Conservation (phyloP, 305 asterid genomes). For the Fraxinus angustifolia region DNA sequence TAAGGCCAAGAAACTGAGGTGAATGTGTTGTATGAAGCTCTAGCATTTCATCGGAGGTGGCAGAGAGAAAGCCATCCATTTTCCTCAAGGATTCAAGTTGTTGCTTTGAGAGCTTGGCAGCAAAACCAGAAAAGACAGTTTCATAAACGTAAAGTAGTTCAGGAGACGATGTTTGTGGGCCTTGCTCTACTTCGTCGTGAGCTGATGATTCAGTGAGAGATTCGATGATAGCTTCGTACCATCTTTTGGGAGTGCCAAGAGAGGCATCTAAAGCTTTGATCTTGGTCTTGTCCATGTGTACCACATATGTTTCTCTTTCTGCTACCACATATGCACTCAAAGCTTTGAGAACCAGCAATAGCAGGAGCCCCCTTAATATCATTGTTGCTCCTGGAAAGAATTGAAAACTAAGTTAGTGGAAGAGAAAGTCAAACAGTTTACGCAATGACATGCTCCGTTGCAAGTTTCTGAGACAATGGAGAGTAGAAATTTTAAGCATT, state of each 20-base stretch:
- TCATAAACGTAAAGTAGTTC: slow-evolving; percentile 61
- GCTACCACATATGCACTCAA: slow-evolving; percentile 28
- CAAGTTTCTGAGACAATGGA: neutral
- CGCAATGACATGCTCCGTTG: neutral
- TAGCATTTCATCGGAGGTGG: slow-evolving; percentile 48
- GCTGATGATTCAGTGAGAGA: slow-evolving; percentile 31
- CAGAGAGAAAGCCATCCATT: slow-evolving; percentile 55
- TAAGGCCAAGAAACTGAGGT: slow-evolving; percentile 70
- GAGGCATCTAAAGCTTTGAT: slow-evolving; percentile 38
- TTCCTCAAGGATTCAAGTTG: slow-evolving; percentile 43
- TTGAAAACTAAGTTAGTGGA: neutral
- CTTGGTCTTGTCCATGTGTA: slow-evolving; percentile 59
- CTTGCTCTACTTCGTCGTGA: slow-evolving; percentile 24
- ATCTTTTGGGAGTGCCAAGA: slow-evolving; percentile 38
- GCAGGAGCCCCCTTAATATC: slow-evolving; percentile 29
- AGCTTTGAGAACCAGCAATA: slow-evolving; percentile 28
- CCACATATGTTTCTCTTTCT: slow-evolving; percentile 46
- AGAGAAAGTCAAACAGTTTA: neutral
- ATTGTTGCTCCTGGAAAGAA: slow-evolving; percentile 26
- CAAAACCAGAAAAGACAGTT: slow-evolving; percentile 56
- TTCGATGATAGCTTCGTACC: slow-evolving; percentile 54
- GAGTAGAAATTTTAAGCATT: neutral
- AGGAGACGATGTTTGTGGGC: slow-evolving; percentile 28
- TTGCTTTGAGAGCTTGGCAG: slow-evolving; percentile 47
- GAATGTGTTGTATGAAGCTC: slow-evolving; percentile 69